Evolutionary conservation across 1,284 basidiomycete genomes (phyloP).

Genomic region (Stereum hirsutum): DNA sequence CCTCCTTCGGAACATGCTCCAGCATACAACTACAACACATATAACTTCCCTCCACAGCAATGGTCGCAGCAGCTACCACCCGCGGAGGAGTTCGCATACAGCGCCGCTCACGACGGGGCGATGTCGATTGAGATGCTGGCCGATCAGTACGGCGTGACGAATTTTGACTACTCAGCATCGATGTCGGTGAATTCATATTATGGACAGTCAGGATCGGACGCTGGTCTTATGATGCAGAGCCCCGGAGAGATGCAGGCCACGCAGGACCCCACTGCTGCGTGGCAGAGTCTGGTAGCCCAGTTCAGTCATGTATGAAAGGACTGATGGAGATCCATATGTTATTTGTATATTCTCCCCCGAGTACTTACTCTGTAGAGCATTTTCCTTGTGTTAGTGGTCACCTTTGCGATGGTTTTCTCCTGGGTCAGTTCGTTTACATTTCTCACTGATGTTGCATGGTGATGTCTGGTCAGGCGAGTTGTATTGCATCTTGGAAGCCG

Average conservation of each 20-base stretch:
- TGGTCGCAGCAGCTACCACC: slow-evolving; percentile 7
- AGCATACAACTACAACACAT: slow-evolving; percentile 1
- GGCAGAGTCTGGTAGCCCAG: slow-evolving; percentile 40
- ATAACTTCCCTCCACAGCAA: slow-evolving; percentile 5
- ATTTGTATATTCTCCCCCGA: not conserved
- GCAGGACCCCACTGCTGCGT: slow-evolving; percentile 35
- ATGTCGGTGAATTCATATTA: slow-evolving; percentile 10
- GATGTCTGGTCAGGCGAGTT: no score
- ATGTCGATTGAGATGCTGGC: not conserved
- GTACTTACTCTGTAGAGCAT: no score
- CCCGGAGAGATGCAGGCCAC: not conserved
- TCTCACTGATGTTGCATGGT: no score
- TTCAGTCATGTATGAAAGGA: slow-evolving; percentile 17
- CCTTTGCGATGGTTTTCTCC: no score
- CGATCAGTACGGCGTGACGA: slow-evolving; percentile 5
- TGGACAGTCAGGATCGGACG: not conserved
- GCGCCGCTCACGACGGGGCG: slow-evolving; percentile 5
- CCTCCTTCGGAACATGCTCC: not conserved
- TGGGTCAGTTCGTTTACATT: no score
- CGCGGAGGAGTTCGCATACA: slow-evolving; percentile 7
- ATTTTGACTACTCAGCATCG: slow-evolving; percentile 11
- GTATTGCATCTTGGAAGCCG: no score
- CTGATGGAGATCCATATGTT: not conserved
- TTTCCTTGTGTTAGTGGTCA: no score
- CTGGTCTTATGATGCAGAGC: not conserved